Conservation (phyloP, 805 yeast species). For the Wickerhamomyces queroliae region DNA sequence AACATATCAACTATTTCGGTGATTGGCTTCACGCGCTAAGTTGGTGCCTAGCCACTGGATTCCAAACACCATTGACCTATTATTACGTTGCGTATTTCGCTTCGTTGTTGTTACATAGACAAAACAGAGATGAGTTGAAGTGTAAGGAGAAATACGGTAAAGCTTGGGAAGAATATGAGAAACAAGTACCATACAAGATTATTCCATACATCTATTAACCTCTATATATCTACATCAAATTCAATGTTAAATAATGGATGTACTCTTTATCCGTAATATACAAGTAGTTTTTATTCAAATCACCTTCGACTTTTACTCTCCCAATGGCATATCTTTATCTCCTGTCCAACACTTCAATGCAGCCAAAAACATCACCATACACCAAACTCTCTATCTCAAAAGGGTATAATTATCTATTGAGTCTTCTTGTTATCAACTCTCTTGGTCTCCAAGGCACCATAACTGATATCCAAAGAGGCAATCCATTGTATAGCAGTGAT, state of each 20-base stretch:
- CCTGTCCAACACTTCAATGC: no score
- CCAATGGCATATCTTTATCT: no score
- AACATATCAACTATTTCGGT: slow-evolving; percentile 93
- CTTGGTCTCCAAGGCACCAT: slow-evolving; percentile 73
- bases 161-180: slow-evolving; percentile 80
- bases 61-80: slow-evolving; percentile 75
- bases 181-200: slow-evolving; percentile 79
- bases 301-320: neutral
- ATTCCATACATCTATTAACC: slow-evolving; percentile 77
- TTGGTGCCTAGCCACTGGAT: slow-evolving; percentile 91
- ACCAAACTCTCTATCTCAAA: neutral
- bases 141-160: slow-evolving; percentile 83
- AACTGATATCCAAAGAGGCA: slow-evolving; percentile 64
- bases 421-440: slow-evolving; percentile 41
- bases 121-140: slow-evolving; percentile 85
- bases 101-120: slow-evolving; percentile 78
- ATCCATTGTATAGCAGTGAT: slow-evolving; percentile 68
- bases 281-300: neutral
- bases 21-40: slow-evolving; percentile 90
- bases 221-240: no score
- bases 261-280: neutral
- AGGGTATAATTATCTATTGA: slow-evolving; percentile 4
- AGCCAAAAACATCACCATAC: neutral
- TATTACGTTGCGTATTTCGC: slow-evolving; percentile 85
- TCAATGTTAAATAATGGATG: no score